Conservation (phyloP, 805 yeast species). For the Yarrowia sp. region DNA sequence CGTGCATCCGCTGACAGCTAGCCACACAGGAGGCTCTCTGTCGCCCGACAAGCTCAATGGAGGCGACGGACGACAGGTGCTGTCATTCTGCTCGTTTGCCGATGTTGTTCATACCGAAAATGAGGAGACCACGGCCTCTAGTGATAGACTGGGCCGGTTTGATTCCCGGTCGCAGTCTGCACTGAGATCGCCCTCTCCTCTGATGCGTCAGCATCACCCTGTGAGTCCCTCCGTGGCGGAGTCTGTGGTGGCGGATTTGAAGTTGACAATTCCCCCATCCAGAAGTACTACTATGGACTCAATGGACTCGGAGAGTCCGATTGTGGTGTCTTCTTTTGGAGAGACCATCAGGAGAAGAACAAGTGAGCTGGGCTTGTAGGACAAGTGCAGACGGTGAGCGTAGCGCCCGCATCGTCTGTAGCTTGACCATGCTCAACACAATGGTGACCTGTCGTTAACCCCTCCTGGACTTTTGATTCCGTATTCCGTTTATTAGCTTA, state of each 20-base stretch:
- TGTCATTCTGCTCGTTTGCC: conserved; percentile 69
- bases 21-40: background rate
- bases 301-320: conserved; percentile 13
- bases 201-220: conserved; percentile 16
- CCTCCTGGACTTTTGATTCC: background rate
- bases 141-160: conserved; percentile 2
- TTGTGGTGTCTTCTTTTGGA: conserved; percentile 29
- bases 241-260: background rate
- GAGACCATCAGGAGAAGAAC: conserved; percentile 31
- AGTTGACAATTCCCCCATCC: conserved; percentile 2
- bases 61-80: conserved; percentile 27
- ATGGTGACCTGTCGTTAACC: no score
- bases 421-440: no score
- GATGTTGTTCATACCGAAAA: conserved; percentile 49
- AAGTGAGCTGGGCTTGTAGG: background rate
- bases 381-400: background rate
- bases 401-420: no score
- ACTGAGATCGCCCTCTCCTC: background rate
- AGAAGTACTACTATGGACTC: conserved; percentile 12
- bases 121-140: conserved; percentile 6
- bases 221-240: conserved; percentile 21
- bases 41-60: conserved; percentile 2
- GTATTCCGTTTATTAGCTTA: background rate
- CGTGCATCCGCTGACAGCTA: conserved; percentile 9
- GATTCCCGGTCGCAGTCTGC: conserved; percentile 20